Evolutionary conservation across 306 rosid genomes (phyloP), one percentile per base, ranked within the genome.

Genomic region (Cucurbita moschata): DNA sequence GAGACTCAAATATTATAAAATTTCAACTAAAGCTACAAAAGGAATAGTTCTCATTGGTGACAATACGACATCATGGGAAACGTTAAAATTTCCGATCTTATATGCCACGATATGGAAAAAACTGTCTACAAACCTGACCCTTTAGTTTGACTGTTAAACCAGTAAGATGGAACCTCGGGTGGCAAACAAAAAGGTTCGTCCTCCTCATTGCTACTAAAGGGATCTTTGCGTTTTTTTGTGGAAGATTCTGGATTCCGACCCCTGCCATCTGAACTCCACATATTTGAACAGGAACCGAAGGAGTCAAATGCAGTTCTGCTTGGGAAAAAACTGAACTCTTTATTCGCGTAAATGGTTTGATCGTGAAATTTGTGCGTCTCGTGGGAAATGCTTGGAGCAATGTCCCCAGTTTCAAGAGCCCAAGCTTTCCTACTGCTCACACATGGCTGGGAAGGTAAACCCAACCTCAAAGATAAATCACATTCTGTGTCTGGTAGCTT

Each of bases 381-480:
- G 10, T 47, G 92, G 73, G 88, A 84, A 76, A 76, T 78, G 79
- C 85, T 76, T 16, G 84, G 74, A 63, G 86, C 87, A 78, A 83
- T 74, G 74, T 87, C 88, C 61, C 85, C 94, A 0, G 55, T 77
- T 76, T 83, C 92, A 73, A 77, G 69, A 54, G 85, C 87, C 61
- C 83, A 74, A 60, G 78, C 75, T 77, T 80, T 80, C 56, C 83
- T 85, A n/a, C 83, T 80, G 68, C 88, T 79, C 19, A 74, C 58
- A 78, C 83, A 71, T 23, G 82, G 84, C 60, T 82, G 87, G 59
- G 86, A 71, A 76, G 75, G 74, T 30, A 63, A 85, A 70, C 97
- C 96, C 96, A 95, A 61, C 73, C 96, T 87, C 82, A 95, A 81
- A 44, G 96, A 87, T 49, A 95, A 86, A 75, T 95, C 99, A 67